Evolutionary conservation across 805 yeast genomes (phyloP), one percentile per base, ranked within the genome.

Genomic region (Hermanozyma aechmeae): DNA sequence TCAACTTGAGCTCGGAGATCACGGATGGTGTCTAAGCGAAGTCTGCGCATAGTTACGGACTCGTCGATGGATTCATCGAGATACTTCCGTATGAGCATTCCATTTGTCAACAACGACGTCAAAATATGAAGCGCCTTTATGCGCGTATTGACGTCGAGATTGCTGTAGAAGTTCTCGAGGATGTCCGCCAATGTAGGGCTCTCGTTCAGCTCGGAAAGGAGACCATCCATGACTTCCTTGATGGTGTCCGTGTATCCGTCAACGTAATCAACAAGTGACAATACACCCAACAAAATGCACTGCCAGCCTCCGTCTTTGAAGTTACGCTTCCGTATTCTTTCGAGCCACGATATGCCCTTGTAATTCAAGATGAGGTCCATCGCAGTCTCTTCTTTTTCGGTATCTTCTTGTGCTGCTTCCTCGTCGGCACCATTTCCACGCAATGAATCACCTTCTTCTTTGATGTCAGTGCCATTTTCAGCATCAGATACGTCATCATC

Each of bases 301-400:
- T 84, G 79, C 96, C 96, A 89, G 31, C 74, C 75, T 4, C 95
- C 94, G 43, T 84, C 86, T 42, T 68, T 74, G 51, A 82, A 92
- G 38, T 71, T 71, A 31, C 95, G 72, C 31, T 72, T 76, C 10
- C 76, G 68, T 13, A 89, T 61, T 23, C 93, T 62, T 17, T 81
- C 93, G 34, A 76, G 72, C 96, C 97, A 92, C 9, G 76, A 54
- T 0, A 59, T 55, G 24, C 76, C 76, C 31, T 79, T 61, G 50
- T 73, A 70, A 33, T 76, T 72, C 41, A 81, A 55, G 3, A 60
- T 67, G 38, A 57, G 69, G 20, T 39, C 49, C 13, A 11, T 8
- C 38, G 38, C 6, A 6, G 7, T 22, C 7, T 30, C 31, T 5
- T 9, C 30, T 2, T 24, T 27, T 3, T 27, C 26, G 6, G 16